Evolutionary conservation across 2,329 filamentous ascomycete species (phyloP), one percentile per base, ranked within the genome.

Genomic region (Colletotrichum agaves): DNA sequence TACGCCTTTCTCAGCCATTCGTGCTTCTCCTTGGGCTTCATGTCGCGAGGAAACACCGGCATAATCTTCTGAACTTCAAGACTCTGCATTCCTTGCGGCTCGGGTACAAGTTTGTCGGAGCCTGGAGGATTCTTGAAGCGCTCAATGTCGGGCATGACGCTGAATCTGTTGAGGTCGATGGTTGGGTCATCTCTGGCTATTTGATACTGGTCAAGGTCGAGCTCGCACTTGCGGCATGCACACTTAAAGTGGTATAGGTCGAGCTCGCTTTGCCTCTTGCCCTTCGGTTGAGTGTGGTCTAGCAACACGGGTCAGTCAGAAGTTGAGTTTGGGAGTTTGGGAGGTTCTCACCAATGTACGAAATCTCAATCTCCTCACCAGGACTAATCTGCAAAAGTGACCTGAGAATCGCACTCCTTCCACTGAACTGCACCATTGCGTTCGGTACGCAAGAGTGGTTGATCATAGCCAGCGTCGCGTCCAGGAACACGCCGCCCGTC

Each of bases 371-470:
- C 76, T 90, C 86, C 27, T 89, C 83, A 7, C 82, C 87, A 35
- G 78, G 73, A 13, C 79, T 72, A 46, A 91, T 88, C 3, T 78
- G 74, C 21, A 72, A 74, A 61, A 85, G 80, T 2, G 88, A 85
- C 41, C 83, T 80, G 13, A 91, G 75, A 3, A 84, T 76, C 3
- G 86, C 84, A 4, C 76, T 80, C 5, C 87, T 81, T 4, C 84
- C 84, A 43, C 82, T 71, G 59, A 90, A 89, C 47, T 84, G 81
- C 15, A 90, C 84, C 53, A 83, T 79, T 1, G 88, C 86, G 70
- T 89, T 90, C 3, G 88, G 88, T 2, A 84, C 74, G 70, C 88
- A 91, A 0, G 87, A 88, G 73, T 91, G 88, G 70, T 91, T 90
- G 21, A 83, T 82, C 83, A 89, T 88, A 65, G 87, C 85, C 46